Evolutionary conservation across 106 monocot species (phyloP).

Genomic region (Iris macrosiphon): DNA sequence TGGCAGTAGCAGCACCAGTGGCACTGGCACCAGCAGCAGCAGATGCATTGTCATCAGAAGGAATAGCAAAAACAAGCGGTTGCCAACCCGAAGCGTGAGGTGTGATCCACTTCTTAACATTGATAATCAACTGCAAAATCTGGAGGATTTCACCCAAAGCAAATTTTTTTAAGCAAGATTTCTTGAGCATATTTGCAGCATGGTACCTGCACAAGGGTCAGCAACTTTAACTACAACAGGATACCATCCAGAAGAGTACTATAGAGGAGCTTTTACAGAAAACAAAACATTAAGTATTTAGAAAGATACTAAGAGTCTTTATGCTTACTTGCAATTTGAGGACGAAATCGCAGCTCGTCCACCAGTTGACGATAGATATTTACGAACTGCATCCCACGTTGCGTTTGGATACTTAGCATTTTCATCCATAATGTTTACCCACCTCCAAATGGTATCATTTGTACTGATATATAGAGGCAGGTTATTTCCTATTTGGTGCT

Average conservation of each 20-base stretch:
- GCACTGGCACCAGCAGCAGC: not conserved
- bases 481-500: slow-evolving; percentile 39
- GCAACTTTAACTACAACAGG: not conserved
- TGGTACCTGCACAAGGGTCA: slow-evolving; percentile 43
- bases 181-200: slow-evolving; percentile 50
- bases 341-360: slow-evolving; percentile 30
- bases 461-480: slow-evolving; percentile 37
- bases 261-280: not conserved
- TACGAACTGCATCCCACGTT: slow-evolving; percentile 28
- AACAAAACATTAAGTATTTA: not conserved
- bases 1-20: too few species aligned
- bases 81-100: slow-evolving; percentile 64
- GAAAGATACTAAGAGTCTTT: not conserved
- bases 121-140: slow-evolving; percentile 38
- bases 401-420: slow-evolving; percentile 37
- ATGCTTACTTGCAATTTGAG: slow-evolving; percentile 45
- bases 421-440: slow-evolving; percentile 53
- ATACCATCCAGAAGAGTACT: not conserved
- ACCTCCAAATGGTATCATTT: slow-evolving; percentile 50
- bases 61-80: slow-evolving; percentile 33
- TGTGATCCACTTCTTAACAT: slow-evolving; percentile 52
- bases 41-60: slow-evolving; percentile 7
- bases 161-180: slow-evolving; percentile 40
- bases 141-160: slow-evolving; percentile 53
- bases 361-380: slow-evolving; percentile 30